phyloP scores from a whole-genome alignment of 805 yeast genomes.

The Naumovozyma dairenensis region DNA sequence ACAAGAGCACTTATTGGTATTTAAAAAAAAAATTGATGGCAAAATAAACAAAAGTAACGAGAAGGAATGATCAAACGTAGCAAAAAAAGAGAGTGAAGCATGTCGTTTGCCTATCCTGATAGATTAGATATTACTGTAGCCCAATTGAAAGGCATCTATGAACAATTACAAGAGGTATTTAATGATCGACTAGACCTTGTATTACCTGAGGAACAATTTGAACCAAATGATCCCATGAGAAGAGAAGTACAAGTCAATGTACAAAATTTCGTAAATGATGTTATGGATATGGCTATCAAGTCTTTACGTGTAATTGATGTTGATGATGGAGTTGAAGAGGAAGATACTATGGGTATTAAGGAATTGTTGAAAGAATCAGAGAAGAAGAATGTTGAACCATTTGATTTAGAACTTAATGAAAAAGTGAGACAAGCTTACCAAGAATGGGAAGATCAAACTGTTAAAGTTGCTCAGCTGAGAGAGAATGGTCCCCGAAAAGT shows the following conservation, averaged over 20 bases:
- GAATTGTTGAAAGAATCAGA: conserved; percentile 14
- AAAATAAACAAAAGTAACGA: too few species aligned
- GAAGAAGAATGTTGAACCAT: conserved; percentile 47
- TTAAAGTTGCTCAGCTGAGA: conserved; percentile 46
- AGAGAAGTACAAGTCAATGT: conserved; percentile 18
- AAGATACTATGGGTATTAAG: conserved; percentile 20
- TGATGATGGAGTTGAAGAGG: too few species aligned
- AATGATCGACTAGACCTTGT: conserved; percentile 11
- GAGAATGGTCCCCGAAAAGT: conserved; percentile 40
- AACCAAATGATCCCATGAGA: conserved; percentile 9
- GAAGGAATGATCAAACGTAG: too few species aligned
- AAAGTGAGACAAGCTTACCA: conserved; percentile 45
- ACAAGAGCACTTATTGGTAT: too few species aligned
- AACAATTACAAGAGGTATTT: conserved; percentile 19
- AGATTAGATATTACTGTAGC: conserved; percentile 19
- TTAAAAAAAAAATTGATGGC: too few species aligned
- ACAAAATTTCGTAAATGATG: conserved; percentile 17
- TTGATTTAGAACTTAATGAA: conserved; percentile 55
- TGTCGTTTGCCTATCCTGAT: background rate
- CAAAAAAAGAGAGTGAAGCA: background rate
- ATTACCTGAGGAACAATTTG: background rate
- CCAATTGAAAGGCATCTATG: conserved; percentile 21
- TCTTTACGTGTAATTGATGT: conserved; percentile 52
- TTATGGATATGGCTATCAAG: conserved; percentile 43
- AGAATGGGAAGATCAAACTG: conserved; percentile 53